Conservation (phyloP, 106 monocot species). For the Cymbidium sinense region DNA sequence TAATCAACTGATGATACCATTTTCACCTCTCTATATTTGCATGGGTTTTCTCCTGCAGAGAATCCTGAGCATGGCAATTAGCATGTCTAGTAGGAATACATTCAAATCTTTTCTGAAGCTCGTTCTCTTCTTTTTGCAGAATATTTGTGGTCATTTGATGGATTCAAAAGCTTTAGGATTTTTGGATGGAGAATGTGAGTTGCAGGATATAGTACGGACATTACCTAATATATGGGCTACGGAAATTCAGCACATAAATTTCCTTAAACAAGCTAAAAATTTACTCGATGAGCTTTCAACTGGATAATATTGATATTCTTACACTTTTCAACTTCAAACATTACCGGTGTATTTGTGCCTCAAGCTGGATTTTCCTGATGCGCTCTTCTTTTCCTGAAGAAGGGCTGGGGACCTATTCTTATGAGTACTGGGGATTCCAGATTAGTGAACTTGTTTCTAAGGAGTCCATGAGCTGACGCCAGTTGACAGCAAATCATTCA, state of each 20-base stretch:
- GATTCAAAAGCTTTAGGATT: conserved; percentile 28
- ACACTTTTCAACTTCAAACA: neutral
- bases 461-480: neutral
- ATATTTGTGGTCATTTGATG: conserved; percentile 21
- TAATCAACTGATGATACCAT: neutral
- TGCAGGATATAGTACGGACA: conserved; percentile 8
- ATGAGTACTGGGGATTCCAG: too few relatives aligned
- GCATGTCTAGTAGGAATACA: neutral
- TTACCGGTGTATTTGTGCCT: neutral
- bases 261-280: conserved; percentile 40
- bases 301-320: conserved; percentile 12
- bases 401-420: neutral
- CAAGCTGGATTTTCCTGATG: neutral
- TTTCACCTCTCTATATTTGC: neutral
- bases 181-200: conserved; percentile 16
- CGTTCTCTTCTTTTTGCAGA: neutral
- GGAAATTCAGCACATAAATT: conserved; percentile 40
- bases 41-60: neutral
- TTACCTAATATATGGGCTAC: conserved; percentile 42
- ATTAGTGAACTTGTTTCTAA: neutral
- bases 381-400: neutral
- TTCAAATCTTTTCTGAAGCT: neutral
- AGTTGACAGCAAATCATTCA: neutral
- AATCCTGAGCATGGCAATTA: neutral
- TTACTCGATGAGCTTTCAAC: conserved; percentile 30